Conservation (phyloP, 192 early-diverging fungal species). For the Piromyces sp. region DNA sequence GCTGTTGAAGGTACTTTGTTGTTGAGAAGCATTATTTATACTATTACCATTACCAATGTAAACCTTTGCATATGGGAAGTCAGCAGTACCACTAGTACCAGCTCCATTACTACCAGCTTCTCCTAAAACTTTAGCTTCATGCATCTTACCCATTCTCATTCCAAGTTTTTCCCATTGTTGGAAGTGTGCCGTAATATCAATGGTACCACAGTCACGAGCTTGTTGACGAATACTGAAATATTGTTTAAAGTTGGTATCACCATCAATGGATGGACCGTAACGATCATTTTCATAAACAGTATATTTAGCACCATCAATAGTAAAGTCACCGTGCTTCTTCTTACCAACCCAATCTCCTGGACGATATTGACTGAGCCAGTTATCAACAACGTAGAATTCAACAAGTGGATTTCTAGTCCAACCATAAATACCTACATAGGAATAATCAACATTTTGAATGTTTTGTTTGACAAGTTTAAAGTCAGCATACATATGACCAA, state of each 20-base stretch:
- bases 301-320: neutral
- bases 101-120: neutral
- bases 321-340: neutral
- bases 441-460: neutral
- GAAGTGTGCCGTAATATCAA: neutral
- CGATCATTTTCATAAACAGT: neutral
- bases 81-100: neutral
- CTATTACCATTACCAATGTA: neutral
- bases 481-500: neutral
- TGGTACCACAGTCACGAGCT: neutral
- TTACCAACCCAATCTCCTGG: neutral
- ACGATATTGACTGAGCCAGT: neutral
- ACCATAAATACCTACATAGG: neutral
- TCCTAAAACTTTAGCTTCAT: neutral
- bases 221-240: neutral
- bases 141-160: neutral
- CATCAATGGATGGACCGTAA: neutral
- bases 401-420: neutral
- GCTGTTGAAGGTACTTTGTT: too few species aligned
- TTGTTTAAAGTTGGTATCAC: neutral
- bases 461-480: neutral
- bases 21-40: too few species aligned
- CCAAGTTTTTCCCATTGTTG: neutral
- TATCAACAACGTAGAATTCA: neutral
- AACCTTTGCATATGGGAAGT: neutral